Evolutionary conservation across 2,329 filamentous ascomycete genomes (phyloP).

Genomic region (Cordyceps pruinosa): DNA sequence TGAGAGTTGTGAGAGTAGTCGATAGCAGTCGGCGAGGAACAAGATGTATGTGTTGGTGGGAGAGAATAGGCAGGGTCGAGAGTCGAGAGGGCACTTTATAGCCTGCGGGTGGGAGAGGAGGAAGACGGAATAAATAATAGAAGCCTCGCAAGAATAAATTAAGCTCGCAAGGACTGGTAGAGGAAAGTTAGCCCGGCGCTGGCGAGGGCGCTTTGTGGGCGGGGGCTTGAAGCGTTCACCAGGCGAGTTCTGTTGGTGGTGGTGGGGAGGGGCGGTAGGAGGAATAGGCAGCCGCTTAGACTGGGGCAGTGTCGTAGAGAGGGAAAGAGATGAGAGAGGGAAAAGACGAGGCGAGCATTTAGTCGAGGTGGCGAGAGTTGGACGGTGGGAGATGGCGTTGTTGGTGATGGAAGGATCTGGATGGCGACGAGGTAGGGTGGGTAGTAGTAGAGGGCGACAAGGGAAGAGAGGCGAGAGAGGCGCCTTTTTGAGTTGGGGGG

Average conservation of each 20-base stretch:
- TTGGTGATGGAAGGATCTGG: background rate
- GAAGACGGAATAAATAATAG: too few species aligned
- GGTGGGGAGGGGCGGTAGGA: background rate
- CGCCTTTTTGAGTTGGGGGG: too few species aligned
- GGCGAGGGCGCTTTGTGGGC: constrained; percentile 8
- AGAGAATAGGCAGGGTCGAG: too few species aligned
- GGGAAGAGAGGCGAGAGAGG: too few species aligned
- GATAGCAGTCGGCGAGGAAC: too few species aligned
- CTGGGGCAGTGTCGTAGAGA: constrained; percentile 3
- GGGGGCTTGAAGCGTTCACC: background rate
- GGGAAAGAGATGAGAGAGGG: background rate
- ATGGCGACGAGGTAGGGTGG: background rate
- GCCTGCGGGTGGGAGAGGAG: too few species aligned
- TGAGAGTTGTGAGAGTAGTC: too few species aligned
- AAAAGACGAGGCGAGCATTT: background rate
- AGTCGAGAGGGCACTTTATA: too few species aligned
- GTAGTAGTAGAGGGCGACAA: background rate
- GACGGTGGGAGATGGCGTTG: background rate
- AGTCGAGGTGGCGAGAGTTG: background rate
- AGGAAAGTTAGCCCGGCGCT: constrained; percentile 1
- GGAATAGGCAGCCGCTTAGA: background rate
- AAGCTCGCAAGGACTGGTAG: too few species aligned
- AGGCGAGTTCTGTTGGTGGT: background rate
- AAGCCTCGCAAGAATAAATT: too few species aligned
- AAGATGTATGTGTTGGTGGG: too few species aligned